Evolutionary conservation across 2,329 filamentous ascomycete species (phyloP).

Genomic region (Aspergillus neotritici): DNA sequence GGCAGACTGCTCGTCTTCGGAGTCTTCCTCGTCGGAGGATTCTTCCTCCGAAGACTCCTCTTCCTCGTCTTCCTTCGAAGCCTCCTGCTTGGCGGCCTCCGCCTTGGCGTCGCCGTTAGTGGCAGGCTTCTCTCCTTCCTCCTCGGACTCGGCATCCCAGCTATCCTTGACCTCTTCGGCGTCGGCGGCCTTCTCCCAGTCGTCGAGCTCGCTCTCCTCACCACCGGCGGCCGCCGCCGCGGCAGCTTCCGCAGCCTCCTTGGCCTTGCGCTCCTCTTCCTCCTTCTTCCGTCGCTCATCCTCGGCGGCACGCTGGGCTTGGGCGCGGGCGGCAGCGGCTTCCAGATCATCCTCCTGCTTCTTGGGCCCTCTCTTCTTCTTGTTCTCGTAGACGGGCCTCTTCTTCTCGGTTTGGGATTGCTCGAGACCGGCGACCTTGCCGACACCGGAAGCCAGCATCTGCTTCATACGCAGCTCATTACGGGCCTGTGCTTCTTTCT

Average conservation of each 20-base stretch:
- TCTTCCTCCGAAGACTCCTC: slow-evolving; percentile 27
- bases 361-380: slow-evolving; percentile 68
- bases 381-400: slow-evolving; percentile 67
- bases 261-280: slow-evolving; percentile 68
- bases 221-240: slow-evolving; percentile 51
- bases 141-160: slow-evolving; percentile 67
- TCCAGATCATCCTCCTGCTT: slow-evolving; percentile 54
- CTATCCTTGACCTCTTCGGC: slow-evolving; percentile 80
- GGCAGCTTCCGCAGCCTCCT: slow-evolving; percentile 67
- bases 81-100: slow-evolving; percentile 16
- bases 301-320: slow-evolving; percentile 43
- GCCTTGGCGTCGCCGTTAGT: slow-evolving; percentile 24
- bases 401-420: slow-evolving; percentile 60
- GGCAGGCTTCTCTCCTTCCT: slow-evolving; percentile 53
- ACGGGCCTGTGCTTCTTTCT: slow-evolving; percentile 43
- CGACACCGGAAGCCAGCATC: slow-evolving; percentile 44
- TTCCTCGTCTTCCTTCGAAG: slow-evolving; percentile 12
- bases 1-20: slow-evolving; percentile 67
- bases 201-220: slow-evolving; percentile 58
- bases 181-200: slow-evolving; percentile 81
- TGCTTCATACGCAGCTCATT: slow-evolving; percentile 47
- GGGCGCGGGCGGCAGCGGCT: slow-evolving; percentile 44
- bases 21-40: slow-evolving; percentile 44
- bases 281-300: slow-evolving; percentile 59
- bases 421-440: slow-evolving; percentile 41